Percentiles rank a stretch among this genome's conserved stretches.
Conservation (phyloP, 495 filamentous ascomycete genomes). For the Penicillium pulvis region DNA sequence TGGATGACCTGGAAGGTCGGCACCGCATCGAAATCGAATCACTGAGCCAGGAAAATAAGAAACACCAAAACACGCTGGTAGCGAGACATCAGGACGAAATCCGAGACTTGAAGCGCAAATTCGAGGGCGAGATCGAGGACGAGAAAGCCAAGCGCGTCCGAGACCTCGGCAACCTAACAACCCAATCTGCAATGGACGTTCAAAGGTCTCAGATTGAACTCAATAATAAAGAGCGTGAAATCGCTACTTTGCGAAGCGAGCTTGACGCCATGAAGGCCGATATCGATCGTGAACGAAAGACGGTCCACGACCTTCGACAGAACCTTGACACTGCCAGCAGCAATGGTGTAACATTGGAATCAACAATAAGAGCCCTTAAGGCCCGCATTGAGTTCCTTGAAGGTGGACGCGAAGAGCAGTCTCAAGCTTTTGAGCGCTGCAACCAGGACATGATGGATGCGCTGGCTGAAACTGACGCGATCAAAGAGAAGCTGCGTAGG, state of each 20-base stretch:
- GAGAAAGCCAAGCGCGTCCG: conserved; percentile 58
- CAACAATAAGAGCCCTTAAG: conserved; percentile 69
- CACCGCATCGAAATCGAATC: conserved; percentile 53
- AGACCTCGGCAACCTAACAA: conserved; percentile 67
- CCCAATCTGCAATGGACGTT: conserved; percentile 60
- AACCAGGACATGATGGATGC: conserved; percentile 79
- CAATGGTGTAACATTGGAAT: conserved; percentile 69
- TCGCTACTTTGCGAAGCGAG: conserved; percentile 53
- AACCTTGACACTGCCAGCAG: conserved; percentile 65
- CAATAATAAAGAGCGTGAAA: conserved; percentile 62
- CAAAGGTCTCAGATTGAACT: conserved; percentile 65
- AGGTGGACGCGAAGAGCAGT: conserved; percentile 82
- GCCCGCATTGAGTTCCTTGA: conserved; percentile 85
- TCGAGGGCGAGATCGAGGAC: conserved; percentile 63
- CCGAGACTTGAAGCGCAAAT: conserved; percentile 46
- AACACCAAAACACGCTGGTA: conserved; percentile 40
- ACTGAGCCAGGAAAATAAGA: conserved; percentile 39
- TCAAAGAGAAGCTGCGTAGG: conserved; percentile 80
- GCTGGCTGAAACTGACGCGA: conserved; percentile 62
- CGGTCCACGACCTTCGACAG: conserved; percentile 56
- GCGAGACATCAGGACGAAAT: conserved; percentile 53
- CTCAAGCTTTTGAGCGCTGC: conserved; percentile 73
- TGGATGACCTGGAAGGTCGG: conserved; percentile 58
- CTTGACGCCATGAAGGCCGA: conserved; percentile 58
- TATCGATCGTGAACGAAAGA: conserved; percentile 61